Evolutionary conservation across 495 filamentous ascomycete genomes (phyloP).

Genomic region (Aspergillus cavernicola): DNA sequence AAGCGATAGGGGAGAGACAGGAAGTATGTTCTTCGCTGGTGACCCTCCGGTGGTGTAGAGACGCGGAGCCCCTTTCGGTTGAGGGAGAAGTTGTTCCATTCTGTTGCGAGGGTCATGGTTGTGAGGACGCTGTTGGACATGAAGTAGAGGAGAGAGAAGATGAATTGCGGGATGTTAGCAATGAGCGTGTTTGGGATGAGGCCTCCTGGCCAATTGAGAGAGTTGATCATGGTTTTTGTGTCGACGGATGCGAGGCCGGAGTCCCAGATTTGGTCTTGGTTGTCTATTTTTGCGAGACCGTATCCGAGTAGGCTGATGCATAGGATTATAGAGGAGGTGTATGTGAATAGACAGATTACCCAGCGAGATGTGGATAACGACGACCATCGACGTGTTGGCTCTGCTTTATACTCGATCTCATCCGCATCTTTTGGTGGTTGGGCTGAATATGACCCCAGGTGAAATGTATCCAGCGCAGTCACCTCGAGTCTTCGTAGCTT

Average conservation of each 20-base stretch:
- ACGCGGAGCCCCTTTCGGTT: conserved; percentile 41
- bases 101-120: conserved; percentile 34
- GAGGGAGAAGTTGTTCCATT: conserved; percentile 24
- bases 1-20: conserved; percentile 40
- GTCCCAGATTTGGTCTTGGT: conserved; percentile 19
- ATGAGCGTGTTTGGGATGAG: conserved; percentile 7
- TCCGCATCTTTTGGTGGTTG: neutral
- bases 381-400: neutral
- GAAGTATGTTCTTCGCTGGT: conserved; percentile 42
- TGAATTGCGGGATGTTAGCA: conserved; percentile 40
- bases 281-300: neutral
- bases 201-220: neutral
- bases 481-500: neutral
- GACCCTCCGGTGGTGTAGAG: conserved; percentile 29
- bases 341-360: neutral
- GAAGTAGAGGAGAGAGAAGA: conserved; percentile 41
- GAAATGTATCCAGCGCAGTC: neutral
- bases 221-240: conserved; percentile 1
- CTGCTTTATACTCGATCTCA: neutral
- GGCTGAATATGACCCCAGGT: neutral
- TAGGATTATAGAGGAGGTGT: neutral
- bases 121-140: conserved; percentile 37
- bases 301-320: neutral
- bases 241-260: neutral
- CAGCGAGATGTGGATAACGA: neutral